Base-by-base conservation (phyloP, 2,329 filamentous ascomycete species). In the Fusarium hostae region DNA sequence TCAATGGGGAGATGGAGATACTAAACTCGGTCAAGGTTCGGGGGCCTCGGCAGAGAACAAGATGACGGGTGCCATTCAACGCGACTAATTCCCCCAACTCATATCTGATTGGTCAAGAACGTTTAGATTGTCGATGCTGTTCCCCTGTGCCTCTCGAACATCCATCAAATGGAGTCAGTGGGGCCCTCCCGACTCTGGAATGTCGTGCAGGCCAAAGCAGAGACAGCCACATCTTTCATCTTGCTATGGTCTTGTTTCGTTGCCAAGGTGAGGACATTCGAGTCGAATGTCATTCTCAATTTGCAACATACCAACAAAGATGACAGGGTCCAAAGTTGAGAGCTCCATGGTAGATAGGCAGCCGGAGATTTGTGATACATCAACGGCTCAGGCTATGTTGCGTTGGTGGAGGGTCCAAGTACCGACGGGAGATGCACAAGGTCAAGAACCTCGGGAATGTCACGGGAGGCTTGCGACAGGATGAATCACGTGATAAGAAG, bases 381-480 rank as follows among this genome's bases (percentile, higher is more conserved):
- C 34, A 68, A 68, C n/a, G 58, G 54, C 69, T 62, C 47, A 66
- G 65, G 40, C 51, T 63, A 61, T 59, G 50, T 66, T 62, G 41
- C 61, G 52, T 67, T 26, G 50, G 35, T 70, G 55, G 64, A 71
- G 73, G 63, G 67, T 55, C 62, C 45, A 75, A 73, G 74, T 76
- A 76, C 70, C 70, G 74, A 70, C 69, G 70, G 70, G 66, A 73
- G 70, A 73, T 69, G 66, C 50, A 67, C 71, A 72, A 76, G 52
- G 67, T 73, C 70, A 73, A 76, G 64, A 73, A 71, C 74, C 72
- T 75, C 73, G 74, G 70, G 70, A 76, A 75, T 76, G 71, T 58
- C 52, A 73, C 60, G 63, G 73, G 55, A 71, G 66, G 45, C 55
- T 73, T 67, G 56, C 54, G 45, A 63, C 28, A 60, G 34, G 47